These are phyloP conservation scores for Solanum chacoense DNA, from an alignment of 305 asterid species.

Conservation along the genomic window DNA sequence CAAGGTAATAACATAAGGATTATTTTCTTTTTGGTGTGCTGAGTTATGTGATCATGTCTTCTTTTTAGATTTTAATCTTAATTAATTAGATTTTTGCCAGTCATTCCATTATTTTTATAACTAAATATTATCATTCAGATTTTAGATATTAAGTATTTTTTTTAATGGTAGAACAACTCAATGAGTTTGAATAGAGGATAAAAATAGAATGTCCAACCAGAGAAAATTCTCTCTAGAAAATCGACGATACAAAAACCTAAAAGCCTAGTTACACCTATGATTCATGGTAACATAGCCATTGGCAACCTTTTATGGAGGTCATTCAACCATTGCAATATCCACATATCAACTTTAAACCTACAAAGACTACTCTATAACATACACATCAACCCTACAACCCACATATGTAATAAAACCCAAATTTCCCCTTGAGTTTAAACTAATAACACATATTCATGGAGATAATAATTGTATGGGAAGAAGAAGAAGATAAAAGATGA, in stretches of 20 bases:
- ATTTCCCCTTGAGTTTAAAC: background rate
- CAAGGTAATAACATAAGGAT: background rate
- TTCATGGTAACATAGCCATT: background rate
- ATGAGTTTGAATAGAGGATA: background rate
- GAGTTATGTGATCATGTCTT: background rate
- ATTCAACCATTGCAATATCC: background rate
- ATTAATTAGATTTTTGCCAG: background rate
- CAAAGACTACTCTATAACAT: background rate
- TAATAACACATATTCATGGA: background rate
- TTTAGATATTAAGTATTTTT: background rate
- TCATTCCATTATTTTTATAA: background rate
- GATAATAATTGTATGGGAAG: background rate
- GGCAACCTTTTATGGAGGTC: background rate
- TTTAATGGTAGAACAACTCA: background rate
- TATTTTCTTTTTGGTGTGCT: too few species aligned
- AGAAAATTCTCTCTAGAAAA: background rate
- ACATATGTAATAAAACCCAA: background rate
- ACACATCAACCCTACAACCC: background rate
- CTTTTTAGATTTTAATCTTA: background rate
- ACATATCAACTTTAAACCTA: background rate
- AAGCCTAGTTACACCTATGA: background rate
- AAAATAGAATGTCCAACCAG: background rate
- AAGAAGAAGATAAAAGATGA: background rate
- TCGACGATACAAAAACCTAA: background rate
- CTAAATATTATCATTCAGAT: background rate